Evolutionary conservation across 805 yeast species (phyloP).

Genomic region (Cyberlindnera euphorbiiphila): DNA sequence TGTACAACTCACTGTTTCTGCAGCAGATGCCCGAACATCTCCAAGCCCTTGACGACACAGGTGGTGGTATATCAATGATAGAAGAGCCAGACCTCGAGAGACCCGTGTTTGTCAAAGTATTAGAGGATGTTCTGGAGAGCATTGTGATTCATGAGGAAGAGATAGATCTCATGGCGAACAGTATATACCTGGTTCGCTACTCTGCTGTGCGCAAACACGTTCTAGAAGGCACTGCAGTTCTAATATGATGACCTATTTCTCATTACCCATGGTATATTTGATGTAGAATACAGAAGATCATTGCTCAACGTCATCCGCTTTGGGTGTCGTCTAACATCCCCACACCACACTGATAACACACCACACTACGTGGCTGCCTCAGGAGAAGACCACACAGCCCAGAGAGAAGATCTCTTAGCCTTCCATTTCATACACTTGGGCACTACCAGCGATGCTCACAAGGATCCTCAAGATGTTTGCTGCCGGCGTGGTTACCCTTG

Average conservation of each 20-base stretch:
- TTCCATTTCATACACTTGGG: too few species aligned
- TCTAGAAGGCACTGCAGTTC: constrained; percentile 39
- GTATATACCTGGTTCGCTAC: constrained; percentile 74
- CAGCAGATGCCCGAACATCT: constrained; percentile 61
- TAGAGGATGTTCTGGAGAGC: constrained; percentile 34
- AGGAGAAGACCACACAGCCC: too few species aligned
- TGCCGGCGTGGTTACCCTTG: constrained; percentile 41
- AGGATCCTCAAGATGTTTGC: constrained; percentile 32
- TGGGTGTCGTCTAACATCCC: too few species aligned
- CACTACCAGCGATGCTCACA: neutral
- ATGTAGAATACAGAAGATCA: too few species aligned
- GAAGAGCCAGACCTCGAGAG: constrained; percentile 70
- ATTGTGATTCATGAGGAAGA: constrained; percentile 50
- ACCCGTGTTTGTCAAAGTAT: constrained; percentile 70
- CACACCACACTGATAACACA: too few species aligned
- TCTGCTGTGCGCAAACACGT: constrained; percentile 42
- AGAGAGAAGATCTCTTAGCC: too few species aligned
- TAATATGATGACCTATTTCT: constrained; percentile 20
- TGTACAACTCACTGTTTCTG: constrained; percentile 67
- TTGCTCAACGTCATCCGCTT: too few species aligned
- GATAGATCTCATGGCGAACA: constrained; percentile 54
- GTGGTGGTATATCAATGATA: constrained; percentile 70
- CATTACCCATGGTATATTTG: neutral
- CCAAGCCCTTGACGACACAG: constrained; percentile 71
- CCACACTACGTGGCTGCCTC: too few species aligned